Evolutionary conservation across 768 basidiomycete species (phyloP).

Genomic region (Boletus reticulatus): DNA sequence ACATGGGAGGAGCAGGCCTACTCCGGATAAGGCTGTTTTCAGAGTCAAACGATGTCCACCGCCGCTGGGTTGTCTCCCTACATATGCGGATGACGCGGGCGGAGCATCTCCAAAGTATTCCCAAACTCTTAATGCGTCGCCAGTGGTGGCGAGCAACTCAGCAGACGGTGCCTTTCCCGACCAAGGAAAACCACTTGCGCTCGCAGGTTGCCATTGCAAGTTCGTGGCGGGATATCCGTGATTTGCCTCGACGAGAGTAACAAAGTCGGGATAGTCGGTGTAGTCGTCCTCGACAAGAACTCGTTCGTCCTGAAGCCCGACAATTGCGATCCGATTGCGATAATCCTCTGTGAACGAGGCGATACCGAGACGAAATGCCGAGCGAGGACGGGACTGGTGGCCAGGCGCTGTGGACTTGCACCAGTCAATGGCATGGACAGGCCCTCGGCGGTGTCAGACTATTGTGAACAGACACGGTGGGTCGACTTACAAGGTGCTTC

Average conservation of each 20-base stretch:
- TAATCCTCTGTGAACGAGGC: constrained; percentile 85
- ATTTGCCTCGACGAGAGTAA: constrained; percentile 76
- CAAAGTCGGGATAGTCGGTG: constrained; percentile 82
- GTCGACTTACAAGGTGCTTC: constrained; percentile 78
- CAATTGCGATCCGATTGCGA: constrained; percentile 76
- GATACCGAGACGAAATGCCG: constrained; percentile 81
- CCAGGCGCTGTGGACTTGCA: constrained; percentile 78
- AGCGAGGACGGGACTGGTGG: constrained; percentile 68
- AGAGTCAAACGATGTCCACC: constrained; percentile 66
- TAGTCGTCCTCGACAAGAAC: constrained; percentile 86
- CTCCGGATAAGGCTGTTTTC: constrained; percentile 80
- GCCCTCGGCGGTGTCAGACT: constrained; percentile 52
- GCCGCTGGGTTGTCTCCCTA: constrained; percentile 58
- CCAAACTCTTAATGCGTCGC: constrained; percentile 90
- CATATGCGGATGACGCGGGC: constrained; percentile 57
- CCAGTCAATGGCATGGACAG: constrained; percentile 85
- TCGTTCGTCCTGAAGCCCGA: constrained; percentile 80
- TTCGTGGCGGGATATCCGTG: constrained; percentile 94
- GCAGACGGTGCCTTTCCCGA: constrained; percentile 61
- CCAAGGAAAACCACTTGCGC: constrained; percentile 62
- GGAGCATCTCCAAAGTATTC: constrained; percentile 76
- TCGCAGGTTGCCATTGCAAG: constrained; percentile 89
- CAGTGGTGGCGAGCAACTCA: constrained; percentile 91
- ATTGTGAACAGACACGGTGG: not conserved
- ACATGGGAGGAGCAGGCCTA: constrained; percentile 39